A percentile compares a stretch with the other conserved stretches of the same genome.
Conservation (phyloP, 306 rosid species). For the Crotalaria pallida region DNA sequence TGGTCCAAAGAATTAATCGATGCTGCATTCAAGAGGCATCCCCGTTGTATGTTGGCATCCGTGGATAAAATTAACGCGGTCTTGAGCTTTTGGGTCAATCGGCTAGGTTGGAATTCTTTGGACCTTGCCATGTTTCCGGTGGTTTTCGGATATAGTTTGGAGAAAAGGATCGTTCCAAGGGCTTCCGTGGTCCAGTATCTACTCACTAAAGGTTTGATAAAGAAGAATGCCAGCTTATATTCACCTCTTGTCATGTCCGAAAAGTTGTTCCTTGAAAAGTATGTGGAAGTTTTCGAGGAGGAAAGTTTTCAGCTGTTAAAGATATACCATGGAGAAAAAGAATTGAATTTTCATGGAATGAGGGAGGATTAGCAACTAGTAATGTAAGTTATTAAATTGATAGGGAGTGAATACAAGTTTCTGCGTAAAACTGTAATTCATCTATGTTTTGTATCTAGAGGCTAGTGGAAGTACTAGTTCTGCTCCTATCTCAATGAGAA, state of each 20-base stretch:
- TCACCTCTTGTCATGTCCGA: neutral
- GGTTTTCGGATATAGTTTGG: conserved; percentile 33
- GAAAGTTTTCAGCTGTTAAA: neutral
- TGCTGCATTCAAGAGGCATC: conserved; percentile 19
- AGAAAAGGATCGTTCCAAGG: conserved; percentile 50
- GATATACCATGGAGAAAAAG: conserved; percentile 5
- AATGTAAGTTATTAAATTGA: neutral
- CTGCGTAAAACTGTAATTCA: too few relatives aligned
- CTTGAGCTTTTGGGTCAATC: conserved; percentile 38
- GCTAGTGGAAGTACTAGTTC: too few relatives aligned
- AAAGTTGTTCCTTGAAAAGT: conserved; percentile 18
- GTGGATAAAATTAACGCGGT: conserved; percentile 30
- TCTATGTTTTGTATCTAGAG: too few relatives aligned
- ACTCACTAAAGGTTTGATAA: conserved; percentile 27
- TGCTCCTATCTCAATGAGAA: too few relatives aligned
- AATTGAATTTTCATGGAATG: neutral
- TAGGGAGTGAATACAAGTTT: neutral
- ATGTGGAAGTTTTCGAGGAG: conserved; percentile 8
- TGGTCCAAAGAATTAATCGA: conserved; percentile 38
- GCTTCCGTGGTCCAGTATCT: conserved; percentile 25
- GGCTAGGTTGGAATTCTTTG: conserved; percentile 30
- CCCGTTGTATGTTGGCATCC: conserved; percentile 21
- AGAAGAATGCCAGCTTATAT: neutral
- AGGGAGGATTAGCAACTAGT: neutral
- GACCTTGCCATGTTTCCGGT: neutral